phyloP scores from a whole-genome alignment of 2,329 filamentous ascomycete genomes.

The Orbilia quercus region DNA sequence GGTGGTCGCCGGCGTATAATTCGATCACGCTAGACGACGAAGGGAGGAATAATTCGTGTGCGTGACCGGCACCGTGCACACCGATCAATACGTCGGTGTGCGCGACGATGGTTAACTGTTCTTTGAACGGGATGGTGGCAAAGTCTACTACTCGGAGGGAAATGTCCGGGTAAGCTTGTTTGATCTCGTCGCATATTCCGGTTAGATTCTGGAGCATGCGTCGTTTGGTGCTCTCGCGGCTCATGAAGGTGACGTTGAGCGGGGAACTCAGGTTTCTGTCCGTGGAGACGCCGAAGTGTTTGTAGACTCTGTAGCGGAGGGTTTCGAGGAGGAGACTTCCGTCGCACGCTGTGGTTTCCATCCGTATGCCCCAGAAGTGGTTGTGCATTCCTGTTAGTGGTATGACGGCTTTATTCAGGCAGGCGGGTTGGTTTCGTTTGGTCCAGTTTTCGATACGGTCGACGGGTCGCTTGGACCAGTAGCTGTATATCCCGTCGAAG shows the following conservation, averaged over 20 bases:
- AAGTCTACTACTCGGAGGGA: slow-evolving; percentile 63
- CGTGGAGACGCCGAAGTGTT: slow-evolving; percentile 24
- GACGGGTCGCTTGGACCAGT: slow-evolving; percentile 61
- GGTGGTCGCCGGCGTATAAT: slow-evolving; percentile 63
- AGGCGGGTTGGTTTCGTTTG: slow-evolving; percentile 4
- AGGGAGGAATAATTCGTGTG: slow-evolving; percentile 61
- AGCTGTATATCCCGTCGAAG: slow-evolving; percentile 63
- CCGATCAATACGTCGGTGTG: slow-evolving; percentile 65
- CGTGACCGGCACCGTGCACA: slow-evolving; percentile 65
- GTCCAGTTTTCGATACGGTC: slow-evolving; percentile 61
- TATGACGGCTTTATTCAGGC: slow-evolving; percentile 62
- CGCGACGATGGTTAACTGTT: slow-evolving; percentile 63
- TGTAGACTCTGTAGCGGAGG: slow-evolving; percentile 58
- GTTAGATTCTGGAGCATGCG: slow-evolving; percentile 61
- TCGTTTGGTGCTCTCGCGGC: slow-evolving; percentile 60
- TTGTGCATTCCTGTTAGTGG: slow-evolving; percentile 64
- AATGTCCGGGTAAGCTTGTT: slow-evolving; percentile 59
- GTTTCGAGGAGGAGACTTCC: slow-evolving; percentile 61
- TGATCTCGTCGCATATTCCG: slow-evolving; percentile 60
- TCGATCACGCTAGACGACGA: slow-evolving; percentile 63
- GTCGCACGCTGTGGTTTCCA: slow-evolving; percentile 61
- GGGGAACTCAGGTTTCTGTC: slow-evolving; percentile 9
- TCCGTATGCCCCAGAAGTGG: slow-evolving; percentile 64
- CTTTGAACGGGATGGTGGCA: slow-evolving; percentile 61
- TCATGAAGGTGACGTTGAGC: slow-evolving; percentile 62